These are phyloP conservation scores for Metrosideros polymorpha DNA, from an alignment of 441 rosid species.

Conservation along the genomic window DNA sequence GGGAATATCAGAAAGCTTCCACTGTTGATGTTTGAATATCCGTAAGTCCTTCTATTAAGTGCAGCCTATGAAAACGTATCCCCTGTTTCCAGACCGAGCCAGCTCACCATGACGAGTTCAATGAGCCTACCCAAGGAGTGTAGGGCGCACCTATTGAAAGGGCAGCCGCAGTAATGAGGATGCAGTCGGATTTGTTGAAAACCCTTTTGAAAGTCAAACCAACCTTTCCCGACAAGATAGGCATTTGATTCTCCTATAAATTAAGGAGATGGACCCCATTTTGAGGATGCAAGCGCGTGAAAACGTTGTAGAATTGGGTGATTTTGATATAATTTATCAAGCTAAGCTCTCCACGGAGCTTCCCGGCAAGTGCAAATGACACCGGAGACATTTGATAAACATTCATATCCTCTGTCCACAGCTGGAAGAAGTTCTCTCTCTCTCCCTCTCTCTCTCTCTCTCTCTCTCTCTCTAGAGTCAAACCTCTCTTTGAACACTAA, in stretches of 20 bases:
- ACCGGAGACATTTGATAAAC: neutral
- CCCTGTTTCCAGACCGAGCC: neutral
- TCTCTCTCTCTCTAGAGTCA: neutral
- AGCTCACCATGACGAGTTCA: neutral
- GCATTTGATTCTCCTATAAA: neutral
- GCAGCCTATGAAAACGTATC: neutral
- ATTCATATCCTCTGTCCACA: neutral
- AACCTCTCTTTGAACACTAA: neutral
- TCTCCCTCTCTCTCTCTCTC: neutral
- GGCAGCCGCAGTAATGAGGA: neutral
- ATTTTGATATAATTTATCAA: neutral
- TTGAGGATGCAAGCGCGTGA: neutral
- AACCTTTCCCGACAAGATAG: neutral
- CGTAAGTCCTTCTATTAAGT: neutral
- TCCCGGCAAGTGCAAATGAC: too few species aligned
- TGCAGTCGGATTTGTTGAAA: neutral
- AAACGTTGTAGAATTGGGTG: neutral
- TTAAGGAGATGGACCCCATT: neutral
- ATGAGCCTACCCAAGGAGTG: neutral
- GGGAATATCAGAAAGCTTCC: neutral
- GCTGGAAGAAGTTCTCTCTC: neutral
- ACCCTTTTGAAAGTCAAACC: neutral
- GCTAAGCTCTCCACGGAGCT: neutral
- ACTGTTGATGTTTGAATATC: neutral
- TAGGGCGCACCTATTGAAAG: neutral